These are phyloP conservation scores for Linum usitatissimum DNA, from an alignment of 345 rosid species.

Conservation along the genomic window DNA sequence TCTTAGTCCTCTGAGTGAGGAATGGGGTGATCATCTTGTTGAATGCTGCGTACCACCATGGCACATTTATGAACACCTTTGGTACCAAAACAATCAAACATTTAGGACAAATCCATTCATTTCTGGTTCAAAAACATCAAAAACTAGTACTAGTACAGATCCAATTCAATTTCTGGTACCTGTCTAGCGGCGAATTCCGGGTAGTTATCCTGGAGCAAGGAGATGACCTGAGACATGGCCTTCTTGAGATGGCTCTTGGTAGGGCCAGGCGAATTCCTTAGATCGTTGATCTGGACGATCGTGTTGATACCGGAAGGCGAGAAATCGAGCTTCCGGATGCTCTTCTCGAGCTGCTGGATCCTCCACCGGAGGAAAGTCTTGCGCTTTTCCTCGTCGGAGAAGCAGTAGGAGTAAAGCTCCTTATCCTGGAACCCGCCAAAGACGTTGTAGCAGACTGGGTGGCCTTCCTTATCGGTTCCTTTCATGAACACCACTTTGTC, in stretches of 20 bases:
- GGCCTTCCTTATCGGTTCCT: conserved; percentile 33
- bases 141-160: no score
- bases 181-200: conserved; percentile 44
- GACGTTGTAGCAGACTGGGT: conserved; percentile 48
- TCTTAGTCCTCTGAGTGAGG: conserved; percentile 44
- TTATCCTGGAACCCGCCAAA: conserved; percentile 31
- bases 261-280: conserved; percentile 42
- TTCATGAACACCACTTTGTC: conserved; percentile 26
- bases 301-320: conserved; percentile 28
- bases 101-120: no score
- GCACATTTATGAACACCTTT: conserved; percentile 49
- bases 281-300: conserved; percentile 36
- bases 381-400: conserved; percentile 35
- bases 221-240: conserved; percentile 30
- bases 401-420: conserved; percentile 28
- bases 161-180: conserved; percentile 13
- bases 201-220: conserved; percentile 42
- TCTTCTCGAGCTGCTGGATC: conserved; percentile 37
- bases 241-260: conserved; percentile 26
- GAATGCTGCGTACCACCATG: conserved; percentile 49
- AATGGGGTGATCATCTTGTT: conserved; percentile 38
- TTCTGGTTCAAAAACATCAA: neutral
- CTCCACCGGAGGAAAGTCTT: conserved; percentile 37
- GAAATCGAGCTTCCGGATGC: conserved; percentile 40
- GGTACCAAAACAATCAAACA: conserved; percentile 1